Base-by-base conservation (phyloP, 2,329 filamentous ascomycete genomes). In the Aureobasidium sp. region DNA sequence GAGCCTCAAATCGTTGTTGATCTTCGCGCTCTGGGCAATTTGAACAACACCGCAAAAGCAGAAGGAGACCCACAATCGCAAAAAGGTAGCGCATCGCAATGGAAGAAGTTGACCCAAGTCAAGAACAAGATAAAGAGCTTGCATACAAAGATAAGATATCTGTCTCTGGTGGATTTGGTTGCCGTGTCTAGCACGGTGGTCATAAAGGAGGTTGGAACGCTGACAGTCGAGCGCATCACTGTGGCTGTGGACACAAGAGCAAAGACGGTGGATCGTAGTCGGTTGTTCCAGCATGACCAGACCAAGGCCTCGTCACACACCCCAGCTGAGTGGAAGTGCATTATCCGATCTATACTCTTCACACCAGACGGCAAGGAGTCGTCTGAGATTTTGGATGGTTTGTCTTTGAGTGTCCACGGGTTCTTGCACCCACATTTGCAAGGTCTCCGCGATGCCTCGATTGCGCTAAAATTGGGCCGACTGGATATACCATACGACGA, bases 241-340 rank as follows among this genome's bases (percentile, higher is more conserved):
- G 74, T 95, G 56, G 86, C 88, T 4, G 87, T 98, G 50, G 91
- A 98, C 66, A 97, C 93, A 6, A 78, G 94, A 61, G 84, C 83
- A 57, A 94, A 95, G 71, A 91, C 90, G 70, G 88, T 95, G 25
- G 90, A 96, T 65, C 82, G 90, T 52, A 89, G 88, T 55, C 86
- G 90, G 39, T 84, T 95, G 62, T 95, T 95, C 69, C 85, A 90
- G 61, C 88, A 89, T 64, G 79, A 85, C 68, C 83, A 83, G 64
- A 76, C 83, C 59, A 76, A 80, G 59, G 76, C 76, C 38, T 75
- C 77, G 24, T 74, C 81, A 45, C 83, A 86, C 61, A 78, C 80
- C 41, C 90, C 93, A 34, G 91, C 90, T 1, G 94, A 98, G 73
- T 98, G 94, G 91, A 91, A 94, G 58, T 79, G 95, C 62, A 86